Base-by-base conservation (phyloP, 768 basidiomycete genomes). In the Boletus eberwhitei region DNA sequence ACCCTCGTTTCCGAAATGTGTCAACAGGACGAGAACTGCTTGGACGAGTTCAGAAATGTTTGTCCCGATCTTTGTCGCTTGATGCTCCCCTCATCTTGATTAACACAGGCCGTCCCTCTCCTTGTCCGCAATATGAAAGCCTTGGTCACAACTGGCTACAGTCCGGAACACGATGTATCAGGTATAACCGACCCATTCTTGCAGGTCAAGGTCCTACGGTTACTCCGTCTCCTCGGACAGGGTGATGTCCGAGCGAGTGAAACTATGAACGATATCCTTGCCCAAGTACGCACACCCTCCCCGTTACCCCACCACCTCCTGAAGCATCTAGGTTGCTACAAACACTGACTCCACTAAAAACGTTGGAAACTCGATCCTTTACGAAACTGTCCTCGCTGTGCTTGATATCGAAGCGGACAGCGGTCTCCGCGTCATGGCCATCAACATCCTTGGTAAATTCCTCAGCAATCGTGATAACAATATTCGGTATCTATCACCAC, bases 391-490 rank as follows among this genome's bases (percentile, higher is more conserved):
- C 7, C 78, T 98, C 59, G 93, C 95, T 1, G 88, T 99, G 17
- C 79, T 99, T 44, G 96, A 99, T 61, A 98, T 98, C 57, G 94
- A 99, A 65, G 95, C 97, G 12, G 97, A 99, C 68, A 88, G 85
- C 39, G 93, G 94, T 19, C 75, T 99, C 21, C 87, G 97, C 2
- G 95, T 98, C 42, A 98, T 99, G 97, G 97, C 97, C 0, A 99
- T 99, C 72, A 99, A 99, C 69, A 98, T 98, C 53, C 81, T 99
- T 34, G 97, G 97, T 51, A 98, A 98, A 73, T 98, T 98, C 76
- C 76, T 99, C 68, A 88, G 91, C 68, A 99, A 99, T 73, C 81
- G 92, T 34, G 97, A 99, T 68, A 99, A 99, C 74, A 99, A 98
- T 67, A 98, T 99, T 62, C 86, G 96, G 95, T 96, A 67, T 45